These are phyloP conservation scores for Microsporum audouinii DNA, from an alignment of 2,329 filamentous ascomycete species.

Conservation along the genomic window DNA sequence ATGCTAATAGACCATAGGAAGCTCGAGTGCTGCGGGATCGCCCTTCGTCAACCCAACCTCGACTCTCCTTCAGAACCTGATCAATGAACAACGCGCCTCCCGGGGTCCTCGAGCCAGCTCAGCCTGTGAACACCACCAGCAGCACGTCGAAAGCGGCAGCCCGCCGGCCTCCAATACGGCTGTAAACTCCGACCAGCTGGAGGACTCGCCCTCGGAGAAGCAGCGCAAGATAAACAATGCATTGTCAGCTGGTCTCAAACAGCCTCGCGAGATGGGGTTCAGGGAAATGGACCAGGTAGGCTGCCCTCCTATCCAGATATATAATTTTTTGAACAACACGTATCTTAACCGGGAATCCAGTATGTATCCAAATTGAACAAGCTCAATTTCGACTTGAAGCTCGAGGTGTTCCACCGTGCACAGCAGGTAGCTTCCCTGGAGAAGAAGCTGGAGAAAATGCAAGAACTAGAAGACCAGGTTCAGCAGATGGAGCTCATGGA, in stretches of 20 bases:
- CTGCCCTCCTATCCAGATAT: background rate
- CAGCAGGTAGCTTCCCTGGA: conserved; percentile 28
- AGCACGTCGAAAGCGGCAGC: conserved; percentile 11
- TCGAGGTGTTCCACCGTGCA: conserved; percentile 31
- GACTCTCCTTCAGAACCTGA: conserved; percentile 28
- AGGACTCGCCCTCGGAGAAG: conserved; percentile 28
- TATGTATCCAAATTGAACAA: conserved; percentile 36
- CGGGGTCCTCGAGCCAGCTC: conserved; percentile 20
- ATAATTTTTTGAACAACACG: background rate
- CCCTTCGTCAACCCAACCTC: conserved; percentile 32
- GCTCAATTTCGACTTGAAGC: conserved; percentile 34
- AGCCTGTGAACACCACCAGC: conserved; percentile 17
- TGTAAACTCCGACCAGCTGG: conserved; percentile 16
- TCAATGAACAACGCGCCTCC: conserved; percentile 33
- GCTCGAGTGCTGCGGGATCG: conserved; percentile 20
- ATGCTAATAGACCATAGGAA: conserved; percentile 16
- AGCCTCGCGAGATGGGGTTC: conserved; percentile 32
- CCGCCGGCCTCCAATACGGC: conserved; percentile 18
- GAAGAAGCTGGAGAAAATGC: conserved; percentile 29
- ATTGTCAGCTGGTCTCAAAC: conserved; percentile 23
- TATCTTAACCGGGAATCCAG: conserved; percentile 15
- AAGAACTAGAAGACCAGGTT: conserved; percentile 28
- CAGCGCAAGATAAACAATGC: conserved; percentile 23
- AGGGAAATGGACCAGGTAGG: conserved; percentile 34
- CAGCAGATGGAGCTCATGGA: conserved; percentile 21